Evolutionary conservation across 75 land plant species (phyloP), one percentile per base, ranked within the genome.

Genomic region (Sequoia sempervirens): DNA sequence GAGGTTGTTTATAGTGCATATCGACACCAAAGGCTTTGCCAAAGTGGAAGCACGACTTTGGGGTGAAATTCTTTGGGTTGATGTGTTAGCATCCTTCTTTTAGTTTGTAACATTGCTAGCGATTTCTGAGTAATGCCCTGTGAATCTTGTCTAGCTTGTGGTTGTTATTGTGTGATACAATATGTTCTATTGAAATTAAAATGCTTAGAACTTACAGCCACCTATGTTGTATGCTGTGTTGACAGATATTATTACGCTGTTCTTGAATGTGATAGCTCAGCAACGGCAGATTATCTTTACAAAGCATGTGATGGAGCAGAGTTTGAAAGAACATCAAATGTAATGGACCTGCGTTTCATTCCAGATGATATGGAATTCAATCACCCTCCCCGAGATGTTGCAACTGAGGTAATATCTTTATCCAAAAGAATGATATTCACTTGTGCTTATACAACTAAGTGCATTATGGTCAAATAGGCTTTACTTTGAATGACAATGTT

Each of bases 181-280:
- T 61, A 43, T 45, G n/a, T 45, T n/a, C n/a, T 41, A 78, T 28
- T 78, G 14, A 45, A 23, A 43, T 78, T 6, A 78, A 43, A 78
- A 45, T 78, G 28, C 5, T 10, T 78, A 45, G 80, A 78, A 9
- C 12, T 40, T 10, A 45, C 13, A 45, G 4, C 47, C 10, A n/a
- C 40, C 43, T 78, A 45, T 45, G n/a, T 43, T 45, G 80, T 78
- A n/a, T 78, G 45, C 28, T 11, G 30, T 82, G 74, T 78, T 9
- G 54, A 12, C 88, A 94, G 94, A 87, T 96, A 96, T 43, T 97
- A 94, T 81, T 94, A 86, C 90, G 99, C 96, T 56, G 98, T 97
- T 23, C 91, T 92, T 28, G 93, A 88, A 47, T 96, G 97, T 90
- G 98, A 97, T 88, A 91, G 94, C 70, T 83, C 38, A 86, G 89